Evolutionary conservation across 1,284 basidiomycete species (phyloP), one percentile per base, ranked within the genome.

Genomic region (Leccinum fallax): DNA sequence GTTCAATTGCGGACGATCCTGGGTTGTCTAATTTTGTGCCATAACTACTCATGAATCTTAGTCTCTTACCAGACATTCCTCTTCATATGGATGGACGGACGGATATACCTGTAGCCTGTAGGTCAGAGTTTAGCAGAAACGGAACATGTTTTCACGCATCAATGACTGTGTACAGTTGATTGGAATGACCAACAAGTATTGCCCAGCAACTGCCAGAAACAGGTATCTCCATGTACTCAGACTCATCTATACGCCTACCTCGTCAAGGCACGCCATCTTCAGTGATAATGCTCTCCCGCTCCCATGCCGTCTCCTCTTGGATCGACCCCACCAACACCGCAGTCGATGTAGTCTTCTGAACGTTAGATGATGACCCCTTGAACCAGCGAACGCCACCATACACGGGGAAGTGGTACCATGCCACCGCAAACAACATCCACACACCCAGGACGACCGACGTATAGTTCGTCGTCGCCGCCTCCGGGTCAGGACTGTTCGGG

Each of bases 321-420:
- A 30, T 9, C 28, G 52, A 30, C 28, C 16, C 52, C 28, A 53
- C 52, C 26, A 53, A 30, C n/a, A 11, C 26, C 26, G 52, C 28
- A n/a, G 52, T 53, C 28, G 52, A 53, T 26, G 28, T 53, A 30
- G 52, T 30, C 52, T 32, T 53, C 28, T 16, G 16, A n/a, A 53
- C 52, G 8, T 53, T 53, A 30, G 26, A 30, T 11, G 28, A 21
- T 53, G 28, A 28, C 28, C 51, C 51, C 24, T 30, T 28, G 51
- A 53, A 53, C 51, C 51, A 53, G 10, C 19, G 52, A 28, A 53
- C 28, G n/a, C 52, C 52, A n/a, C 52, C 52, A 53, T 28, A 53
- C 28, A 53, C 51, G 5, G 51, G 52, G 4, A 53, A 53, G 28
- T 53, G 6, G 13, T 53, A 53, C 52, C 52, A 53, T 3, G 11